Percentiles rank a stretch among this genome's conserved stretches.
Evolutionary conservation across 73 alveolate genomes (phyloP).

Genomic region (Halteria grandinella): DNA sequence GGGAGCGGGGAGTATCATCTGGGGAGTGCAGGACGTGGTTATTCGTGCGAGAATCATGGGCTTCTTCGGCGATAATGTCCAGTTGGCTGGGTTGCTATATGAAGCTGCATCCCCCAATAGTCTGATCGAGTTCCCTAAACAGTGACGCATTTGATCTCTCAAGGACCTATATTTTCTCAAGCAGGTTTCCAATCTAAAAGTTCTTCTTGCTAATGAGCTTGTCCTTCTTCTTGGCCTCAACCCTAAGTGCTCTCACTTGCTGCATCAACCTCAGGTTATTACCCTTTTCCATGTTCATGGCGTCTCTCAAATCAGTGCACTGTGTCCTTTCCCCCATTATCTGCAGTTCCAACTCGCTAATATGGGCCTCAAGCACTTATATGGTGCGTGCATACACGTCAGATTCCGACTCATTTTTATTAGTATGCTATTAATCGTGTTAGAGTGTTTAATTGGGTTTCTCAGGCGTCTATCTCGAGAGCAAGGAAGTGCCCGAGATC

Average conservation of each 20-base stretch:
- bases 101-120: conserved; percentile 10
- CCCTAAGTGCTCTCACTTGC: not conserved
- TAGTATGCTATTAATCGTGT: too few species aligned
- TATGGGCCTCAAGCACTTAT: too few species aligned
- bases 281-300: not conserved
- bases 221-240: conserved; percentile 8
- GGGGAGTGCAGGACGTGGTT: too few species aligned
- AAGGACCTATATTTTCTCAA: not conserved
- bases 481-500: too few species aligned
- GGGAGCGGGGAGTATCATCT: too few species aligned
- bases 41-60: too few species aligned
- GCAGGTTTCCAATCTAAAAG: not conserved
- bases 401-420: too few species aligned
- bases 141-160: conserved; percentile 15
- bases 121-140: conserved; percentile 27
- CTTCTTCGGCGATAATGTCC: not conserved
- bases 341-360: too few species aligned
- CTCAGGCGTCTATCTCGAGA: too few species aligned
- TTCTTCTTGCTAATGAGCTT: conserved; percentile 13
- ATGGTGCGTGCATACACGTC: too few species aligned
- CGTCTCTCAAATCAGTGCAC: conserved; percentile 4
- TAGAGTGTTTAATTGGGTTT: too few species aligned
- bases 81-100: not conserved
- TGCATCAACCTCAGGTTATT: not conserved
- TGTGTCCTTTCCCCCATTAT: too few species aligned